These are phyloP conservation scores for Pelargonium nanum DNA, from an alignment of 345 rosid genomes.

Conservation along the genomic window DNA sequence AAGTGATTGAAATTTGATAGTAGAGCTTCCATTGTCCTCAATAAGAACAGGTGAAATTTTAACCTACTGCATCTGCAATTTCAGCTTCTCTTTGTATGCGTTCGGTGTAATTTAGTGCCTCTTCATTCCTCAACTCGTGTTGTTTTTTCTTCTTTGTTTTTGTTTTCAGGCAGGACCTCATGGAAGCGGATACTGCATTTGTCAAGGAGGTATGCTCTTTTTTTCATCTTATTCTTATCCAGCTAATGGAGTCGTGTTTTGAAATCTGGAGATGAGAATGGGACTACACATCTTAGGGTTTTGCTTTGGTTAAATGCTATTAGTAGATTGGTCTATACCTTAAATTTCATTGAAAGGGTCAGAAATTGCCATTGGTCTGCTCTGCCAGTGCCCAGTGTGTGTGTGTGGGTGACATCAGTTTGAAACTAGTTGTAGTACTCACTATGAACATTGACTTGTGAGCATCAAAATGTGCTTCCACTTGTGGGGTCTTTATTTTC, in stretches of 20 bases:
- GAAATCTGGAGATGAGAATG: too few species aligned
- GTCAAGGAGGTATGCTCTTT: background rate
- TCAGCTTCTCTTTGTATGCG: background rate
- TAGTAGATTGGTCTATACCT: background rate
- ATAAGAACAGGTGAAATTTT: too few species aligned
- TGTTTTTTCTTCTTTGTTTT: background rate
- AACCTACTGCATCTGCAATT: background rate
- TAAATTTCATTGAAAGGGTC: background rate
- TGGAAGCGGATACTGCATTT: background rate
- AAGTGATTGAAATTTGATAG: background rate
- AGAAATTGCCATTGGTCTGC: background rate
- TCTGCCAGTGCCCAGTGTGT: background rate
- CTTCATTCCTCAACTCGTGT: background rate
- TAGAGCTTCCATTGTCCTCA: background rate
- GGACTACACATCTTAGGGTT: too few species aligned
- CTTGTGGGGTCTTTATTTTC: background rate
- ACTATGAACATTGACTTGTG: background rate
- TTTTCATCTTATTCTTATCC: too few species aligned
- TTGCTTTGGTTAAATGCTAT: background rate
- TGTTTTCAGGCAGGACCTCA: background rate
- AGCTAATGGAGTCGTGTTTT: too few species aligned
- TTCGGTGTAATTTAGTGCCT: background rate
- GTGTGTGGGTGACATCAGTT: background rate
- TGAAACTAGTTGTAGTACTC: background rate
- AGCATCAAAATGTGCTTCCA: background rate